phyloP scores from a whole-genome alignment of 1,284 basidiomycete genomes.

The Peniophora sp. region DNA sequence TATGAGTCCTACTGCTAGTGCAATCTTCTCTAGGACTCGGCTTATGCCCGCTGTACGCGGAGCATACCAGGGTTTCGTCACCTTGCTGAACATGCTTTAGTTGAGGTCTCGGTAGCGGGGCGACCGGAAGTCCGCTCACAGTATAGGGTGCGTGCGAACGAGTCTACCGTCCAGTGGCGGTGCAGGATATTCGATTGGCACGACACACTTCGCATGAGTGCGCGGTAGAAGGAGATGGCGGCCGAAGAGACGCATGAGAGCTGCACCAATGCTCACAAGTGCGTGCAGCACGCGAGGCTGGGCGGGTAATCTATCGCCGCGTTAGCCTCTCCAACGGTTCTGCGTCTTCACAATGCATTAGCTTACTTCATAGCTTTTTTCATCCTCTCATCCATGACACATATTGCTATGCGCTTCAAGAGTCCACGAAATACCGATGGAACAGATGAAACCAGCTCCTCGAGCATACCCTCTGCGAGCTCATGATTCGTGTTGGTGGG shows the following conservation, averaged over 20 bases:
- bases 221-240: not conserved
- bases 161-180: not conserved
- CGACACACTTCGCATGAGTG: not conserved
- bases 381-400: slow-evolving; percentile 29
- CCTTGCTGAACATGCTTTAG: not conserved
- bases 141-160: not conserved
- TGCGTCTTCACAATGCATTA: too few relatives aligned
- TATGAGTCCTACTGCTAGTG: not conserved
- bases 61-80: not conserved
- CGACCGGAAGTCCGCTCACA: not conserved
- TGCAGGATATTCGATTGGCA: not conserved
- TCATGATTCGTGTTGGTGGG: slow-evolving; percentile 29
- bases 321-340: not conserved
- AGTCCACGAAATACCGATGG: slow-evolving; percentile 28
- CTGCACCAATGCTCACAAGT: not conserved
- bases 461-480: slow-evolving; percentile 27
- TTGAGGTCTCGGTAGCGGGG: not conserved
- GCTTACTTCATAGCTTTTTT: slow-evolving; percentile 37
- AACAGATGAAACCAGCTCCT: slow-evolving; percentile 27
- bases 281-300: not conserved
- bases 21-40: not conserved
- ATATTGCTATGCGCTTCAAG: slow-evolving; percentile 18
- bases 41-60: not conserved
- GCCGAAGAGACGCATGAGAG: not conserved
- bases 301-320: not conserved